These are phyloP conservation scores for Bassia scoparia DNA, from an alignment of 148 eudicot species.

Conservation along the genomic window DNA sequence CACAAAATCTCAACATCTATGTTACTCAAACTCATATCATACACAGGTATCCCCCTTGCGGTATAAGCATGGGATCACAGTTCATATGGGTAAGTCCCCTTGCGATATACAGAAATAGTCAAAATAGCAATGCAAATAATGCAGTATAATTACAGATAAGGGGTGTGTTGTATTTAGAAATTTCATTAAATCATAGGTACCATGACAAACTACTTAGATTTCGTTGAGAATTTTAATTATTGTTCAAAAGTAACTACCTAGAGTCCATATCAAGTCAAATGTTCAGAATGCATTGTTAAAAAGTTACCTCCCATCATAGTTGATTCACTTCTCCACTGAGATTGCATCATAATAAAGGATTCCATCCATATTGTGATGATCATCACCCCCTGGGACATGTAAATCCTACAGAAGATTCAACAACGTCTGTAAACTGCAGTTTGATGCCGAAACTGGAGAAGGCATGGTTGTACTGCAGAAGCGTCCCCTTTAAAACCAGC, in stretches of 20 bases:
- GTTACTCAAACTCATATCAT: not conserved
- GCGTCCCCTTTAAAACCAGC: conserved; percentile 41
- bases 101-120: no score
- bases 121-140: no score
- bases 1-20: not conserved
- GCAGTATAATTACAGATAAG: no score
- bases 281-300: not conserved
- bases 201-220: no score
- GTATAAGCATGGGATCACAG: no score
- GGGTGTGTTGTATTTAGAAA: no score
- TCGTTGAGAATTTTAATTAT: no score
- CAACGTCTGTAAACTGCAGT: conserved; percentile 42
- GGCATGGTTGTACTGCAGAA: conserved; percentile 36
- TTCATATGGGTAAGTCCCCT: no score
- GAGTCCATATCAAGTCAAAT: not conserved
- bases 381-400: conserved; percentile 20
- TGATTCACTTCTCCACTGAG: conserved; percentile 36
- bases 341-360: conserved; percentile 45
- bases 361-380: conserved; percentile 44
- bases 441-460: conserved; percentile 49
- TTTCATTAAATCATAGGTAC: no score
- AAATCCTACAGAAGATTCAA: conserved; percentile 45
- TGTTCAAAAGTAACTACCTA: not conserved
- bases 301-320: conserved; percentile 33
- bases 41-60: no score